Evolutionary conservation across 352 stramenopile genomes (phyloP).

Genomic region (Phytophthora syringae): DNA sequence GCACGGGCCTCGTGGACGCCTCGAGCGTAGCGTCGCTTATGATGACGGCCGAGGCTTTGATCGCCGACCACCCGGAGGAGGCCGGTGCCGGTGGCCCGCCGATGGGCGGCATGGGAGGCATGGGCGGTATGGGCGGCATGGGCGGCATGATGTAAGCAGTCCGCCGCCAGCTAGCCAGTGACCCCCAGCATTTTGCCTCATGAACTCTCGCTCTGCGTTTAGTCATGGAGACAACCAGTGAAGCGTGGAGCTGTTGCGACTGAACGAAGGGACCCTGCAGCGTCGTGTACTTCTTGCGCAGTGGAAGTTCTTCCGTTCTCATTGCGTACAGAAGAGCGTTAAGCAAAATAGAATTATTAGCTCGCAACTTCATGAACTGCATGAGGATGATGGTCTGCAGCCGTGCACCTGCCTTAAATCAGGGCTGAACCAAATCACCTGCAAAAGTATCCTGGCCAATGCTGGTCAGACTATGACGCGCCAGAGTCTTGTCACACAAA

Average conservation of each 20-base stretch:
- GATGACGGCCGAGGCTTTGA: conserved; percentile 99
- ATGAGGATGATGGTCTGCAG: conserved; percentile 23
- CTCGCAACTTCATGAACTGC: conserved; percentile 27
- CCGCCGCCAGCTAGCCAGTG: conserved; percentile 17
- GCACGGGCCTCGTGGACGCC: conserved; percentile 98
- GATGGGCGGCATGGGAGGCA: conserved; percentile 87
- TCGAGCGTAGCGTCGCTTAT: conserved; percentile 98
- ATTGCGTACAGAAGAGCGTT: conserved; percentile 33
- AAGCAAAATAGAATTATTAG: conserved; percentile 55
- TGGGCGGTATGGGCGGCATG: conserved; percentile 88
- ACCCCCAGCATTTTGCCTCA: conserved; percentile 20
- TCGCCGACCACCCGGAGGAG: conserved; percentile 96
- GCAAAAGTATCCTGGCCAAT: conserved; percentile 21
- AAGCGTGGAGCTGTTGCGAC: conserved; percentile 40
- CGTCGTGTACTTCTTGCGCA: conserved; percentile 6
- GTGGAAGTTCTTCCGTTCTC: conserved; percentile 18
- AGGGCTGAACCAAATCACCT: conserved; percentile 10
- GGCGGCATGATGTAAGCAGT: conserved; percentile 80
- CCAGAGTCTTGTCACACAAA: conserved; percentile 11
- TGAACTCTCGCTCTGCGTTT: conserved; percentile 18
- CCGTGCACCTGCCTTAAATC: conserved; percentile 22
- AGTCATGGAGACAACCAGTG: conserved; percentile 14
- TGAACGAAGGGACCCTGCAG: conserved; percentile 35
- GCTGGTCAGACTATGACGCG: neutral
- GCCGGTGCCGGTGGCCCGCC: conserved; percentile 53